Evolutionary conservation across 2,329 filamentous ascomycete genomes (phyloP).

Genomic region (Xylariales sp.): DNA sequence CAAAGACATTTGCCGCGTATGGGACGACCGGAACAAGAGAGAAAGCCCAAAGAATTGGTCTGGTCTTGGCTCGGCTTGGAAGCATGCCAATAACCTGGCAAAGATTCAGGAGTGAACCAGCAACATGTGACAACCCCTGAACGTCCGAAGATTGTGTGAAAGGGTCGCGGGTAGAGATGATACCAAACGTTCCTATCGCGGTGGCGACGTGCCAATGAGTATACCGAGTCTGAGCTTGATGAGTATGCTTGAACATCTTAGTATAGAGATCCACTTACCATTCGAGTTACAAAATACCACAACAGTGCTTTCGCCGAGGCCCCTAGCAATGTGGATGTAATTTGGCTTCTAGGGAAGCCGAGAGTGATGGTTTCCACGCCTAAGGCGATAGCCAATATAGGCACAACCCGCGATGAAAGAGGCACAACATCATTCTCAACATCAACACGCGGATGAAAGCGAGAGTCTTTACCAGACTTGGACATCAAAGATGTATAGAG

Average conservation of each 20-base stretch:
- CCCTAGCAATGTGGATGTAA: constrained; percentile 15
- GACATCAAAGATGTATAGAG: constrained; percentile 25
- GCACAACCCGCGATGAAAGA: constrained; percentile 18
- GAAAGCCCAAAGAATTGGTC: constrained; percentile 26
- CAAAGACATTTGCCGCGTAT: constrained; percentile 23
- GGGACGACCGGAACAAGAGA: constrained; percentile 25
- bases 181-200: constrained; percentile 26
- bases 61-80: constrained; percentile 25
- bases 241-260: neutral
- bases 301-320: constrained; percentile 26
- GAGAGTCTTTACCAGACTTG: constrained; percentile 7
- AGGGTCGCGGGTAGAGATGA: constrained; percentile 25
- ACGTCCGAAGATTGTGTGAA: constrained; percentile 22
- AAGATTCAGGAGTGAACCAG: constrained; percentile 26
- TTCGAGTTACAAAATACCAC: constrained; percentile 31
- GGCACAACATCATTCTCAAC: constrained; percentile 19
- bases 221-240: constrained; percentile 23
- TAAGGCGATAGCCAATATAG: constrained; percentile 15
- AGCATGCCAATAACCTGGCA: constrained; percentile 26
- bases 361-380: constrained; percentile 16
- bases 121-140: constrained; percentile 21
- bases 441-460: constrained; percentile 28
- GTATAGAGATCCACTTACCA: constrained; percentile 20
- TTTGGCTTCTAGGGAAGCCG: constrained; percentile 17
- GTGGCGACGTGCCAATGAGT: constrained; percentile 28